Conservation (phyloP, 306 rosid species). For the Dalbergia cochinchinensis region DNA sequence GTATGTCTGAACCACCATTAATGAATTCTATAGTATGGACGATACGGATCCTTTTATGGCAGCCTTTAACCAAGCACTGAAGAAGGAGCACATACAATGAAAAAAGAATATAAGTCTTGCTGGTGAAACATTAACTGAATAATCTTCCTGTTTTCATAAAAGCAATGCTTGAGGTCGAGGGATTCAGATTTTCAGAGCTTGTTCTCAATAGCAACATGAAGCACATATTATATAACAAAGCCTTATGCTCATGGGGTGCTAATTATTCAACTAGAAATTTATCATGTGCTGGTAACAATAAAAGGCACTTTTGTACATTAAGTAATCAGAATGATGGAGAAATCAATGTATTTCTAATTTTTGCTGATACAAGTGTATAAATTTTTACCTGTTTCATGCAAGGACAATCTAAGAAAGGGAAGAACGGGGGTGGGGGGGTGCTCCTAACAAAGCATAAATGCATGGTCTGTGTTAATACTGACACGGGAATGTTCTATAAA, state of each 20-base stretch:
- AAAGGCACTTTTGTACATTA: too few species aligned
- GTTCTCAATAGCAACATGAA: neutral
- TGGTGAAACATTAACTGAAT: slow-evolving; percentile 15
- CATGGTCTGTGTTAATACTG: neutral
- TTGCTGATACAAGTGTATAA: too few species aligned
- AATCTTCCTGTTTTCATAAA: neutral
- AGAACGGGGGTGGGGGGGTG: too few species aligned
- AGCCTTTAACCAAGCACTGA: slow-evolving; percentile 95
- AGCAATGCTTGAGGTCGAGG: neutral
- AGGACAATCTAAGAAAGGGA: too few species aligned
- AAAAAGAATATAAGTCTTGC: neutral
- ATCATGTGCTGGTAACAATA: neutral
- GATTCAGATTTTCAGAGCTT: slow-evolving; percentile 3
- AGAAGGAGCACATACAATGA: slow-evolving; percentile 25
- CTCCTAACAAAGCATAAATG: neutral
- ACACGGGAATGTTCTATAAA: neutral
- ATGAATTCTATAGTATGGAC: slow-evolving; percentile 89
- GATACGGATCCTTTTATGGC: slow-evolving; percentile 90
- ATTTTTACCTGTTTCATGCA: too few species aligned
- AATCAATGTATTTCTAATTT: too few species aligned
- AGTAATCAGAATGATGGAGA: too few species aligned
- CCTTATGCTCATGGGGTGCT: neutral
- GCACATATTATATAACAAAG: neutral
- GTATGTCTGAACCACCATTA: slow-evolving; percentile 87
- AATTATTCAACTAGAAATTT: slow-evolving; percentile 7